These are phyloP conservation scores for Tympanopsis confertula DNA, from an alignment of 2,329 filamentous ascomycete genomes.

Conservation along the genomic window DNA sequence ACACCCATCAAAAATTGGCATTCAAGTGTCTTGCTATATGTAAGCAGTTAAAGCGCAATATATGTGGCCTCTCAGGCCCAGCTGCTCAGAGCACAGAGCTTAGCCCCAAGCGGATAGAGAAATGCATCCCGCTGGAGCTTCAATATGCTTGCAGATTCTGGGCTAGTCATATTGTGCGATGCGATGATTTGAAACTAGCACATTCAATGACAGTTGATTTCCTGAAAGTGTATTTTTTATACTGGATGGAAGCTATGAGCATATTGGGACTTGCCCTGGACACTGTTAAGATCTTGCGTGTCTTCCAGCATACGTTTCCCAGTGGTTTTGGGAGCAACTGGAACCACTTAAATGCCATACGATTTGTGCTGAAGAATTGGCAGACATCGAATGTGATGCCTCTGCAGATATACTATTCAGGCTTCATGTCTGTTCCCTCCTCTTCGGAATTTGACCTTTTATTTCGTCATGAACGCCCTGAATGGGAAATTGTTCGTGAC, in stretches of 20 bases:
- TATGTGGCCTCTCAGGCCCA: constrained; percentile 6
- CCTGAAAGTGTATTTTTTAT: constrained; percentile 6
- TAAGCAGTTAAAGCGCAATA: constrained; percentile 7
- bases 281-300: no score
- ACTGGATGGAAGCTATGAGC: constrained; percentile 9
- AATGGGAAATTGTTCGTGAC: no score
- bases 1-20: constrained; percentile 7
- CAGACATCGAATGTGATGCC: constrained; percentile 10
- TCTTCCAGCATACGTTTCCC: no score
- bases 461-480: no score
- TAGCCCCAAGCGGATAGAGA: not conserved
- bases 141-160: constrained; percentile 4
- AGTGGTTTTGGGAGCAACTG: no score
- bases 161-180: constrained; percentile 8
- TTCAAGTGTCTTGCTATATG: constrained; percentile 5
- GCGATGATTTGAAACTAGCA: no score
- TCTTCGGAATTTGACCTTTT: no score
- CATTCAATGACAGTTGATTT: no score
- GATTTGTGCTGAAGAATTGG: constrained; percentile 12
- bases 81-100: constrained; percentile 1
- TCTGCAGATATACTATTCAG: constrained; percentile 14
- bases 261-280: no score
- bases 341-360: no score
- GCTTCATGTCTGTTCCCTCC: no score
- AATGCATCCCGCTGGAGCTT: not conserved